Evolutionary conservation across 2,329 filamentous ascomycete genomes (phyloP).

Genomic region (Byssothecium circinans): DNA sequence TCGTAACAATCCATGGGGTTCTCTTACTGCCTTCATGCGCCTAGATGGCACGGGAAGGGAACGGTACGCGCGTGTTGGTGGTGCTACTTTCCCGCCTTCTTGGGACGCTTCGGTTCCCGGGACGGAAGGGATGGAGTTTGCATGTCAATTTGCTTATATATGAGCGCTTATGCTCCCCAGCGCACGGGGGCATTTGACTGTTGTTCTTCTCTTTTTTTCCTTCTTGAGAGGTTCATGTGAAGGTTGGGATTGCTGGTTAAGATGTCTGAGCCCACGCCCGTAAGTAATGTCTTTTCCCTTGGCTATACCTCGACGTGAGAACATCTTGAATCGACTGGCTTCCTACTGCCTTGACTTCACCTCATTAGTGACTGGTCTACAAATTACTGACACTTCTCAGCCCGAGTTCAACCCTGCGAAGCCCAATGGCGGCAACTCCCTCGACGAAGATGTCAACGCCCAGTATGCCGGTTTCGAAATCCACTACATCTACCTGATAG

Average conservation of each 20-base stretch:
- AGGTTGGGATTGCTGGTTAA: neutral
- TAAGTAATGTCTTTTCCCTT: neutral
- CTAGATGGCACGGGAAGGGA: neutral
- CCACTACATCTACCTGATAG: slow-evolving; percentile 62
- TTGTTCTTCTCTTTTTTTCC: neutral
- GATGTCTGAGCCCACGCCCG: slow-evolving; percentile 6
- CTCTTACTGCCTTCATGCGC: neutral
- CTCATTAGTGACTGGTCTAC: neutral
- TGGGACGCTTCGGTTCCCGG: too few relatives aligned
- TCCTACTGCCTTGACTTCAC: neutral
- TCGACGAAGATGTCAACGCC: slow-evolving; percentile 58
- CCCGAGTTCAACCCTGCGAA: slow-evolving; percentile 46
- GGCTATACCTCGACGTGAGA: neutral
- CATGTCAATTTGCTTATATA: too few relatives aligned
- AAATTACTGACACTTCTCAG: slow-evolving; percentile 19
- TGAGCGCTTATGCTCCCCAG: neutral
- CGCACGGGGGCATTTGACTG: neutral
- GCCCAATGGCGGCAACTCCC: slow-evolving; percentile 59
- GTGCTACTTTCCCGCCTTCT: too few relatives aligned
- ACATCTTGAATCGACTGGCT: too few relatives aligned
- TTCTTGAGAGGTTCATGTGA: neutral
- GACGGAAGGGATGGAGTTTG: neutral
- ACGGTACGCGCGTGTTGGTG: too few relatives aligned
- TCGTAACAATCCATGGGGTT: neutral
- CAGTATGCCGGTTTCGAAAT: slow-evolving; percentile 63